Conservation (phyloP, 169 alveolate species). For the Plasmodium chabaudi region DNA sequence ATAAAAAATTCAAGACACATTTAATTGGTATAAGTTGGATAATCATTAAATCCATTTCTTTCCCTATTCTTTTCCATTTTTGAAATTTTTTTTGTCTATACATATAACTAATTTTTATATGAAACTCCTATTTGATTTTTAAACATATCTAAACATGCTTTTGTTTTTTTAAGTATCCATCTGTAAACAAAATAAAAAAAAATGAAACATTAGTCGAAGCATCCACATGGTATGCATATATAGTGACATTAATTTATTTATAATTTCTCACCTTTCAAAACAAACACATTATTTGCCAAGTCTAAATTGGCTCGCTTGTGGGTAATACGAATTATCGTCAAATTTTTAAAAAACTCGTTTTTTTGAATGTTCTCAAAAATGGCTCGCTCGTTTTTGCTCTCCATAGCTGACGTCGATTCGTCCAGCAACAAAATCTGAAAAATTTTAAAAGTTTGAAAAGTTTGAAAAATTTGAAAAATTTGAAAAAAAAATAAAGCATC, state of each 20-base stretch:
- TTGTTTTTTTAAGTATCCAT: constrained; percentile 57
- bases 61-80: not conserved
- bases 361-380: constrained; percentile 75
- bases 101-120: not conserved
- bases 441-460: too few relatives aligned
- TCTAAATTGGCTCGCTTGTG: constrained; percentile 65
- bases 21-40: not conserved
- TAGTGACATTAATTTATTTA: too few relatives aligned
- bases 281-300: constrained; percentile 34
- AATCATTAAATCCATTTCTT: not conserved
- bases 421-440: constrained; percentile 87
- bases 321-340: constrained; percentile 50
- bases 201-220: too few relatives aligned
- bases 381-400: constrained; percentile 71
- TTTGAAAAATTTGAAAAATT: too few relatives aligned
- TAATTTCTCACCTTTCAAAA: constrained; percentile 33
- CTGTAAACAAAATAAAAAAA: too few relatives aligned
- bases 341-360: constrained; percentile 27
- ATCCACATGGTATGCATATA: not conserved
- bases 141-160: constrained; percentile 16
- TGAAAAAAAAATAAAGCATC: not conserved
- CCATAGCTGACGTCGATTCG: constrained; percentile 94
- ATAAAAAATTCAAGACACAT: not conserved
- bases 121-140: not conserved
- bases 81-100: not conserved